These are phyloP conservation scores for Staphylotrichum tortipilum DNA, from an alignment of 495 filamentous ascomycete genomes.

Conservation along the genomic window DNA sequence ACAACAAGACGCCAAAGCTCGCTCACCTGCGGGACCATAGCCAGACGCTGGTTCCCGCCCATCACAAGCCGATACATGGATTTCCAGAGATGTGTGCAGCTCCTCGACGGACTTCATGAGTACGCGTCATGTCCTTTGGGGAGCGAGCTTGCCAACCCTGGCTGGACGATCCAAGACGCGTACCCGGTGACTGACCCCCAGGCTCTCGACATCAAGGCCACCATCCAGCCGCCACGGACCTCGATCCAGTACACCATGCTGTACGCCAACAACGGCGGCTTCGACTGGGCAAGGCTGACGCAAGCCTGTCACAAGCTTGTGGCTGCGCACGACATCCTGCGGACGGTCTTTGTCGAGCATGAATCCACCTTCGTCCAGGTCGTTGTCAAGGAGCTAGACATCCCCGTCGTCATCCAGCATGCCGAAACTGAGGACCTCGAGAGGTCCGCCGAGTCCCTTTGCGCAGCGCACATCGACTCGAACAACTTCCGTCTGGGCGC, in stretches of 20 bases:
- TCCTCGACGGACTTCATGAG: too few species aligned
- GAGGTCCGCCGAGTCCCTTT: constrained; percentile 36
- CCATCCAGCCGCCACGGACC: constrained; percentile 41
- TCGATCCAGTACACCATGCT: constrained; percentile 37
- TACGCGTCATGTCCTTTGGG: too few species aligned
- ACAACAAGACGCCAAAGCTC: too few species aligned
- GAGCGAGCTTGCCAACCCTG: constrained; percentile 1
- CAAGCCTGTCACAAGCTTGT: constrained; percentile 35
- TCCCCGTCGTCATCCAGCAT: constrained; percentile 41
- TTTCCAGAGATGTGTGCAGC: too few species aligned
- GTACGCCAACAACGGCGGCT: constrained; percentile 19
- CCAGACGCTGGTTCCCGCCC: too few species aligned
- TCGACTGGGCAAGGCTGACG: constrained; percentile 25
- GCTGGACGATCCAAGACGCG: constrained; percentile 14
- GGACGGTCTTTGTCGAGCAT: constrained; percentile 53
- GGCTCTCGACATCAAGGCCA: constrained; percentile 53
- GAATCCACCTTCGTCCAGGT: background rate
- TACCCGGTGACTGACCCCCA: constrained; percentile 31
- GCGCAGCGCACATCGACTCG: constrained; percentile 45
- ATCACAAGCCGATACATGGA: too few species aligned
- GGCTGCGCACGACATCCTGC: constrained; percentile 57
- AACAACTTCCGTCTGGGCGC: constrained; percentile 42
- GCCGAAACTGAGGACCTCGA: constrained; percentile 21
- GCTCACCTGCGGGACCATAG: too few species aligned
- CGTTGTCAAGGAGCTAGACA: constrained; percentile 45